Evolutionary conservation across 352 stramenopile genomes (phyloP), one percentile per base, ranked within the genome.

Genomic region (Pythium aphanidermatum): DNA sequence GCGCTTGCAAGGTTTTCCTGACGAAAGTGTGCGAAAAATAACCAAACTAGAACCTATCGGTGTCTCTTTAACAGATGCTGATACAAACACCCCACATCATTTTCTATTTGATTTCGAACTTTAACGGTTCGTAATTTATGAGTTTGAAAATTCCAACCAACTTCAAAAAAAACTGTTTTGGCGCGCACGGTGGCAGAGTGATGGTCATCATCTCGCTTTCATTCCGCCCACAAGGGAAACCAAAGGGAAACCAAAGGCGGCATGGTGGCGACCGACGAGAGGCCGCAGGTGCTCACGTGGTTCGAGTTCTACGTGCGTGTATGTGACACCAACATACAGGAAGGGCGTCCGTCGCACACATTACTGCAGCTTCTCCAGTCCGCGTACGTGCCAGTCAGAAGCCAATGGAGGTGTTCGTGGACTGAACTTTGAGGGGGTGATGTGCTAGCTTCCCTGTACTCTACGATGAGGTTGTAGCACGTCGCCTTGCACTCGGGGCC

Each of bases 91-190:
- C n/a, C n/a, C n/a, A 19, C 23, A 5, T 46, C 25, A 46, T 26
- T 46, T 30, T 46, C 23, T 4, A 46, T 46, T 4, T 34, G 12
- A 6, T 39, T 49, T 49, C 3, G 27, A 49, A 29, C 30, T 9
- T 21, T 38, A 34, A 42, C 30, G 21, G 36, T 51, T 57, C 9
- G 46, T 37, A 51, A 48, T 29, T 26, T 51, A 32, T 31, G 29
- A 14, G n/a, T 55, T 51, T 55, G 33, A 62, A 57, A 51, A 51
- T 62, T 62, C 19, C 46, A 29, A 44, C 39, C 46, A 52, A 56
- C 54, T 62, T 62, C 54, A 63, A 63, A 63, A 24, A 19, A 34
- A 34, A 20, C 47, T 54, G 24, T 46, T 56, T 58, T 55, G 52
- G 44, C 39, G 55, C 47, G 53, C 40, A 34, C 2, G 17, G 0